Evolutionary conservation across 768 basidiomycete species (phyloP).

Genomic region (Chalciporus pseudorubinellus): DNA sequence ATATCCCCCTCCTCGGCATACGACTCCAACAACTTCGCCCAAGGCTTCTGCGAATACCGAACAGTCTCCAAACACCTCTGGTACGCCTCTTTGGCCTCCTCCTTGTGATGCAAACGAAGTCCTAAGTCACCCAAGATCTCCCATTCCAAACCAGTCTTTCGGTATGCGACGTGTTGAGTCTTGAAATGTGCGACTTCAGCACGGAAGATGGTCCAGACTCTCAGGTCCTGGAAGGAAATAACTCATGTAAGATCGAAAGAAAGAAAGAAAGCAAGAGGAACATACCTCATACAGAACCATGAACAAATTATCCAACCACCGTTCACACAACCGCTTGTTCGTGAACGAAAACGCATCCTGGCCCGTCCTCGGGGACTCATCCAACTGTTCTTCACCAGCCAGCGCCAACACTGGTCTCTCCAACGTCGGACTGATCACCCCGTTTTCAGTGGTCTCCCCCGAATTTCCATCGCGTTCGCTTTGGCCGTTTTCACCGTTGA

Average conservation of each 20-base stretch:
- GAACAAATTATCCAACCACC: constrained; percentile 97
- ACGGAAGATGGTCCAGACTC: constrained; percentile 98
- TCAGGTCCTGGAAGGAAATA: constrained; percentile 65
- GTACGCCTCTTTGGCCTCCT: constrained; percentile 97
- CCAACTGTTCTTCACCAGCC: constrained; percentile 30
- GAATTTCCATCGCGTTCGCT: background rate
- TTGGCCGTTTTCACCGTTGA: constrained; percentile 24
- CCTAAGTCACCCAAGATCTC: constrained; percentile 97
- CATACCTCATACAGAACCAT: constrained; percentile 96
- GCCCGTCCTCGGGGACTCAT: constrained; percentile 23
- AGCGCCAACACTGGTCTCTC: constrained; percentile 47
- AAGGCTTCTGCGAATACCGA: constrained; percentile 87
- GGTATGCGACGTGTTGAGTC: constrained; percentile 95
- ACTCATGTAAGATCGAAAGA: background rate
- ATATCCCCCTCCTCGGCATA: constrained; percentile 98
- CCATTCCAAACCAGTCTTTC: constrained; percentile 97
- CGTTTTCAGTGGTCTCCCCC: constrained; percentile 20
- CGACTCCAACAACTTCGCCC: constrained; percentile 91
- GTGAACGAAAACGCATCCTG: constrained; percentile 85
- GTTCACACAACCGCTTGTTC: constrained; percentile 94
- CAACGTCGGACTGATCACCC: constrained; percentile 28
- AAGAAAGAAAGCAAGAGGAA: background rate
- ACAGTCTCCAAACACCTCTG: constrained; percentile 88
- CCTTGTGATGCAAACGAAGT: constrained; percentile 90
- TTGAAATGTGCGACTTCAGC: constrained; percentile 99